Evolutionary conservation across 345 rosid genomes (phyloP).

Genomic region (Populus euphratica): DNA sequence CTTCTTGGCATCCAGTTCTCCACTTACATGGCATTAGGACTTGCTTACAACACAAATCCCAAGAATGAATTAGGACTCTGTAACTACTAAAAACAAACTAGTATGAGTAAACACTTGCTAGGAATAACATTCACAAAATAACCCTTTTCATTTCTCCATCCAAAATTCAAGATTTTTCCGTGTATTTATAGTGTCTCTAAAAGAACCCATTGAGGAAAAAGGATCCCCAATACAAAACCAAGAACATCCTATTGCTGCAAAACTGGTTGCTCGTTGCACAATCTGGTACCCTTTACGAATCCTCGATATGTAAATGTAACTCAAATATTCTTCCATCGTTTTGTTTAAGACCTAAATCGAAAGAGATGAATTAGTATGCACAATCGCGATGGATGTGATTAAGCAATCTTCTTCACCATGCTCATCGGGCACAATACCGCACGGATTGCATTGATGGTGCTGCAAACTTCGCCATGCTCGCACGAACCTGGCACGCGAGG

Average conservation of each 20-base stretch:
- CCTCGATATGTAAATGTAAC: background rate
- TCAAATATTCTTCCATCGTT: background rate
- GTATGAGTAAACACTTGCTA: background rate
- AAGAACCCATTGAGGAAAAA: background rate
- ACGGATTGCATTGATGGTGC: background rate
- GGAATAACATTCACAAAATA: background rate
- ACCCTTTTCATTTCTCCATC: background rate
- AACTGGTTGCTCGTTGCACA: constrained; percentile 7
- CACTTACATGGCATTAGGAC: background rate
- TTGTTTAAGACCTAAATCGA: background rate
- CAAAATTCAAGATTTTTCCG: background rate
- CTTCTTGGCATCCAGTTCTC: background rate
- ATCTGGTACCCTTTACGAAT: background rate
- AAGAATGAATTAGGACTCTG: background rate
- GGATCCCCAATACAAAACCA: background rate
- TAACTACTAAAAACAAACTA: background rate
- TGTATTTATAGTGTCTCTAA: background rate
- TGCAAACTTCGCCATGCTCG: background rate
- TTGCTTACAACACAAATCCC: background rate
- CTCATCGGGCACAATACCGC: background rate
- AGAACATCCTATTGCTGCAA: constrained; percentile 9
- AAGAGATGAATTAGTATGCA: background rate
- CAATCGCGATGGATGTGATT: background rate
- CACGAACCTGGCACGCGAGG: background rate
- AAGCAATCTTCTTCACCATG: background rate